phyloP scores from a whole-genome alignment of 192 early-diverging fungal genomes.

The Mortierella hygrophila region DNA sequence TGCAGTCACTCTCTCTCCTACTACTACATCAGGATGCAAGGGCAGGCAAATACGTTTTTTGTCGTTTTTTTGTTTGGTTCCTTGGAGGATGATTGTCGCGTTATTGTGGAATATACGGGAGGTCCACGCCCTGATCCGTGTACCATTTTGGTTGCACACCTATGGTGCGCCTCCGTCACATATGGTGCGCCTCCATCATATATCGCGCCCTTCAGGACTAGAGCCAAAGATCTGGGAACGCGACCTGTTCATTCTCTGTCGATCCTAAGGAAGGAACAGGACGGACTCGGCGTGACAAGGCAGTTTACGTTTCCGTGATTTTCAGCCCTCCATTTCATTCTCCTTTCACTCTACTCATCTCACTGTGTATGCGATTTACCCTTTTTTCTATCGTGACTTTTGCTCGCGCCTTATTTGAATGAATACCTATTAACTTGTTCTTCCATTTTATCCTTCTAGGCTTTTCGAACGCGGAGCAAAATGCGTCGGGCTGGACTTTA shows the following conservation, averaged over 20 bases:
- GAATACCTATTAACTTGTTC: neutral
- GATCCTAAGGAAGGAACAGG: slow-evolving; percentile 11
- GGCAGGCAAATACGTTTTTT: slow-evolving; percentile 29
- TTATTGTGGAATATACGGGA: slow-evolving; percentile 7
- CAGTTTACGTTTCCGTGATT: neutral
- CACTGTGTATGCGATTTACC: neutral
- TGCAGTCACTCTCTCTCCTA: neutral
- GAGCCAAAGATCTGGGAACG: slow-evolving; percentile 12
- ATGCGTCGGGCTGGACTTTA: slow-evolving; percentile 75
- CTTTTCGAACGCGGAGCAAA: slow-evolving; percentile 76
- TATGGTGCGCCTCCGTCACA: neutral
- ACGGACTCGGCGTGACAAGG: slow-evolving; percentile 6
- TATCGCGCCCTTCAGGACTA: neutral
- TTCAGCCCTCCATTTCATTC: neutral
- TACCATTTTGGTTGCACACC: neutral
- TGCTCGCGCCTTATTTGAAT: neutral
- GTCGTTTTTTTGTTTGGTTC: slow-evolving; percentile 9
- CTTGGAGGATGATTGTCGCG: slow-evolving; percentile 1
- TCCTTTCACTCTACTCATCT: neutral
- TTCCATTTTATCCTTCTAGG: slow-evolving; percentile 50
- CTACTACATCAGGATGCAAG: slow-evolving; percentile 13
- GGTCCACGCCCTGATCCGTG: slow-evolving; percentile 19
- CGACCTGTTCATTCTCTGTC: neutral
- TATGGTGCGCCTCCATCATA: neutral
- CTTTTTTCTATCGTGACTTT: neutral